These are phyloP conservation scores for Colletotrichum sp. DNA, from an alignment of 2,329 filamentous ascomycete genomes.

Conservation along the genomic window DNA sequence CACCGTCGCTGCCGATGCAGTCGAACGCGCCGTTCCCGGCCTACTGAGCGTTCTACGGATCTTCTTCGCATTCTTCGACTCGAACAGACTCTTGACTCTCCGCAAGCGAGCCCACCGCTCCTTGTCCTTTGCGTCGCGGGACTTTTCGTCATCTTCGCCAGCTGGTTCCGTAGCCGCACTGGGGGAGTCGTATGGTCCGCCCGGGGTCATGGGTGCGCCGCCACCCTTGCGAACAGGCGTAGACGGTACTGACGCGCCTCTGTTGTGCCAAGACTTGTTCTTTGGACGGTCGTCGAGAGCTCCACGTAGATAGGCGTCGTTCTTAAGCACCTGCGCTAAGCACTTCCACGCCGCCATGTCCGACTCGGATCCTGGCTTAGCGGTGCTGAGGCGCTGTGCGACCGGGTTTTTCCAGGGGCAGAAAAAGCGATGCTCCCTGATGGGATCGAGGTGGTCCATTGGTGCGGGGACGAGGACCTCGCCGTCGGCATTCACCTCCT, in stretches of 20 bases:
- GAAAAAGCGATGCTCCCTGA: slow-evolving; percentile 80
- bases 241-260: slow-evolving; percentile 5
- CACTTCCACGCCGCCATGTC: slow-evolving; percentile 60
- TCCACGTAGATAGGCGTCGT: slow-evolving; percentile 59
- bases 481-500: slow-evolving; percentile 62
- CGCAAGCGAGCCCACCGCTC: slow-evolving; percentile 75
- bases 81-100: slow-evolving; percentile 74
- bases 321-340: slow-evolving; percentile 58
- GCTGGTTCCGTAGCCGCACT: slow-evolving; percentile 24
- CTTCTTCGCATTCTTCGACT: slow-evolving; percentile 66
- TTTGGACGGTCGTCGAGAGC: slow-evolving; percentile 21
- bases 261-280: slow-evolving; percentile 20
- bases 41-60: slow-evolving; percentile 45
- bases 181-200: slow-evolving; percentile 18
- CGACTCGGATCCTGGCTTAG: slow-evolving; percentile 36
- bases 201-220: slow-evolving; percentile 14
- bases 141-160: slow-evolving; percentile 48
- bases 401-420: slow-evolving; percentile 77
- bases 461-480: slow-evolving; percentile 62
- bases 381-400: slow-evolving; percentile 56
- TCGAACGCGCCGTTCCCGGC: slow-evolving; percentile 44
- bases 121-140: slow-evolving; percentile 66
- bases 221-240: slow-evolving; percentile 15
- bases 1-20: slow-evolving; percentile 22
- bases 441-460: slow-evolving; percentile 71